Evolutionary conservation across 2,329 filamentous ascomycete species (phyloP).

Genomic region (Blumeriella jaapii): DNA sequence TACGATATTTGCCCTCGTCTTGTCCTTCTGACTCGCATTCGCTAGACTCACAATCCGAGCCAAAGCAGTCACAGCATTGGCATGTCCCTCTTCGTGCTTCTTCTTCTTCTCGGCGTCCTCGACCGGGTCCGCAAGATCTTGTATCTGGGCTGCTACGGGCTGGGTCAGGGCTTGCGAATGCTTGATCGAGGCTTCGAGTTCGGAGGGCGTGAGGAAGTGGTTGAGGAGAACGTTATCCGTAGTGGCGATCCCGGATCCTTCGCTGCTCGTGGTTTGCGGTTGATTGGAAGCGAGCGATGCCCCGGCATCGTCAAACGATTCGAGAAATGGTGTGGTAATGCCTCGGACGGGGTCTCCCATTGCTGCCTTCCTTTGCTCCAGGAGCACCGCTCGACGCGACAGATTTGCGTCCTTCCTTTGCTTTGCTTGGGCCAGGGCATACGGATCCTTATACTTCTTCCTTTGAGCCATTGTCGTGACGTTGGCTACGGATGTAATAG

Average conservation of each 20-base stretch:
- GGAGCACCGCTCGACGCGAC: constrained; percentile 59
- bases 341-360: constrained; percentile 74
- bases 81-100: constrained; percentile 44
- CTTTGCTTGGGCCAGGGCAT: constrained; percentile 66
- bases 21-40: constrained; percentile 69
- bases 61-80: constrained; percentile 63
- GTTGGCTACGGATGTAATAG: constrained; percentile 53
- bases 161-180: constrained; percentile 58
- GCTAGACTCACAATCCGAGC: constrained; percentile 65
- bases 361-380: constrained; percentile 48
- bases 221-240: constrained; percentile 54
- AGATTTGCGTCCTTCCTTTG: constrained; percentile 78
- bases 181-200: constrained; percentile 54
- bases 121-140: constrained; percentile 32
- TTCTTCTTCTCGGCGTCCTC: constrained; percentile 26
- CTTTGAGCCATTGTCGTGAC: constrained; percentile 47
- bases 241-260: constrained; percentile 31
- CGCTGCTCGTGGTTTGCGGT: constrained; percentile 29
- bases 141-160: constrained; percentile 33
- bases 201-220: constrained; percentile 57
- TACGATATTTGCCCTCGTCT: constrained; percentile 69
- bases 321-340: constrained; percentile 67
- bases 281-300: constrained; percentile 14
- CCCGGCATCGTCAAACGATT: constrained; percentile 59
- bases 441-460: constrained; percentile 66